Evolutionary conservation across 2,329 filamentous ascomycete species (phyloP).

Genomic region (Paecilomyces variotii): DNA sequence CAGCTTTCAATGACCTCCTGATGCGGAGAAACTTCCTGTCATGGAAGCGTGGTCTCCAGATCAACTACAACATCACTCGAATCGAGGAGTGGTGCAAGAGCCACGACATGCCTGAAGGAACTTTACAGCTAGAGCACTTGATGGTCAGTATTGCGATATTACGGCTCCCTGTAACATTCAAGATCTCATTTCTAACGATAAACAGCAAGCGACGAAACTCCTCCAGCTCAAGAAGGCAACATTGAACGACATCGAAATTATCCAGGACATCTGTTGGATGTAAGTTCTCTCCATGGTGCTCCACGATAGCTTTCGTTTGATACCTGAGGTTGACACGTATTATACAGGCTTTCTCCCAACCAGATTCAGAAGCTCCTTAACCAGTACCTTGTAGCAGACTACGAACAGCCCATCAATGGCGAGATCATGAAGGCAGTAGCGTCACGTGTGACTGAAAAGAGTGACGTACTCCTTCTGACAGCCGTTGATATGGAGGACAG

Average conservation of each 20-base stretch:
- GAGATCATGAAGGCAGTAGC: slow-evolving; percentile 99
- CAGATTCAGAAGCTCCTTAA: slow-evolving; percentile 99
- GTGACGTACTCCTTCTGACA: slow-evolving; percentile 83
- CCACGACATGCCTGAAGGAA: slow-evolving; percentile 98
- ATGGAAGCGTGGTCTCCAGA: slow-evolving; percentile 98
- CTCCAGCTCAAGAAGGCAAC: slow-evolving; percentile 98
- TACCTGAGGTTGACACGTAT: slow-evolving; percentile 1
- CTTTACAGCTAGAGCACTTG: slow-evolving; percentile 90
- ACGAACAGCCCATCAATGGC: slow-evolving; percentile 98
- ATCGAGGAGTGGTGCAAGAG: slow-evolving; percentile 99
- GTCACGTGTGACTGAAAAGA: slow-evolving; percentile 94
- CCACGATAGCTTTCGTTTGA: neutral
- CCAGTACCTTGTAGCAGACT: slow-evolving; percentile 96
- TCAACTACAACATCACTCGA: slow-evolving; percentile 99
- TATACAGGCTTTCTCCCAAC: slow-evolving; percentile 78
- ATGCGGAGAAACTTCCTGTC: slow-evolving; percentile 98
- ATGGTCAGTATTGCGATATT: slow-evolving; percentile 56
- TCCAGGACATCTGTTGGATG: slow-evolving; percentile 99
- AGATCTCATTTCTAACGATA: slow-evolving; percentile 7
- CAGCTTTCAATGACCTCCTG: slow-evolving; percentile 94
- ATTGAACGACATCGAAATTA: slow-evolving; percentile 98
- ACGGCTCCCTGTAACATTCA: neutral
- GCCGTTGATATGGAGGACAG: slow-evolving; percentile 99
- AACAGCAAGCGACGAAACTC: slow-evolving; percentile 90
- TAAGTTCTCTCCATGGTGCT: slow-evolving; percentile 43